phyloP scores from a whole-genome alignment of 805 yeast genomes.

The Ogataea pini region DNA sequence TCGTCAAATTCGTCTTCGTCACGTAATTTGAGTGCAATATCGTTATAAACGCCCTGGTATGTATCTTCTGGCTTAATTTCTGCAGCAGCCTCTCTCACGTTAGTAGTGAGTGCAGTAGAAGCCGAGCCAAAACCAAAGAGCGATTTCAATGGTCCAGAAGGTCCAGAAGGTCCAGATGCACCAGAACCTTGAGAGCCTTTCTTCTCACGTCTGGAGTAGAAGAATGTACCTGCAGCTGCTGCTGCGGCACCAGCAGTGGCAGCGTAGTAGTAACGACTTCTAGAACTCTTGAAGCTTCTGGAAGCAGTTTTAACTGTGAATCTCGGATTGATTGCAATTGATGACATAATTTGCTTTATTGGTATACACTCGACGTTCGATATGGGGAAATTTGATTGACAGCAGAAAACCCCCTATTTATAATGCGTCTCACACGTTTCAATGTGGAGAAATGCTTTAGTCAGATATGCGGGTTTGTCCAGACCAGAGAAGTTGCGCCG shows the following conservation, averaged over 20 bases:
- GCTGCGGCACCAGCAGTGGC: slow-evolving; percentile 24
- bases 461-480: slow-evolving; percentile 8
- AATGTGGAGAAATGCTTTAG: slow-evolving; percentile 4
- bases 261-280: slow-evolving; percentile 1
- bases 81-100: slow-evolving; percentile 36
- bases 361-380: too few relatives aligned
- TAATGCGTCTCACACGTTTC: neutral
- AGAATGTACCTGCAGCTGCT: slow-evolving; percentile 27
- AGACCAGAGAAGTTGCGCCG: slow-evolving; percentile 2
- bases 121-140: slow-evolving; percentile 37
- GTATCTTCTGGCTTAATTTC: slow-evolving; percentile 45
- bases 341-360: neutral
- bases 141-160: slow-evolving; percentile 16
- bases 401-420: slow-evolving; percentile 2
- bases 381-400: neutral
- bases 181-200: neutral
- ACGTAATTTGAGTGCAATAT: slow-evolving; percentile 61
- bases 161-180: slow-evolving; percentile 11
- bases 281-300: slow-evolving; percentile 2
- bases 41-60: slow-evolving; percentile 69
- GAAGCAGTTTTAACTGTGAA: neutral
- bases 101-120: slow-evolving; percentile 33
- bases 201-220: slow-evolving; percentile 17
- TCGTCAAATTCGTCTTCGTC: slow-evolving; percentile 61
- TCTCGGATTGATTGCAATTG: slow-evolving; percentile 1